Base-by-base conservation (phyloP, 2,329 filamentous ascomycete genomes). In the Conoideocrella luteorostrata region DNA sequence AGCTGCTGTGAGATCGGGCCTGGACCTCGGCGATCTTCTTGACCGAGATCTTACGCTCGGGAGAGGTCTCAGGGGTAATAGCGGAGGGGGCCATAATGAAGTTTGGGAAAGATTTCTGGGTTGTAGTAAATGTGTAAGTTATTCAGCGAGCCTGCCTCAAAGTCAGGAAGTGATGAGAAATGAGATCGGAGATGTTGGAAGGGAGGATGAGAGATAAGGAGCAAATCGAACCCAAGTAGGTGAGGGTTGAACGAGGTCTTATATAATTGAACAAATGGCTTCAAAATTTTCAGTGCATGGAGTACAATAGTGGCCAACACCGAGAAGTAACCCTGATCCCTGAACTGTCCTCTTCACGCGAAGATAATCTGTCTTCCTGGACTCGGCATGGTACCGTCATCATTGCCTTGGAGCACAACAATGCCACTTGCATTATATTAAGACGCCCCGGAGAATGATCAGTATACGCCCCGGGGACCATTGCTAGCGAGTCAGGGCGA, bases 71-170 rank as follows among this genome's bases (percentile, higher is more conserved):
- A 24, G 61, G 60, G 36, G 58, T 54, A 54, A 64, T 59, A 44
- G 62, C 62, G 38, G 57, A 59, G 54, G 62, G 62, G 50, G 61
- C 59, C 62, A 65, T 65, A 46, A 44, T 56, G 55, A 52, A 24
- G 11, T 10, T 18, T 40, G 24, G 17, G 32, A 20, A 11, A 12
- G 18, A n/a, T 4, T 9, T 32, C 15, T 9, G 11, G n/a, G 6
- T 20, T 24, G 22, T 13, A 22, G 9, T 21, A 12, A 43, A 26
- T 5, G 29, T 23, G 24, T n/a, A n/a, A n/a, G n/a, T n/a, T n/a
- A n/a, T n/a, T n/a, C 24, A 21, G 18, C 30, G n/a, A 38, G 21
- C 42, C 28, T 39, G 29, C n/a, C 36, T 26, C 36, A 20, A 12
- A 18, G 12, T 23, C 10, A 20, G 13, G 24, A 34, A 30, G 20